phyloP scores from a whole-genome alignment of 371 early-diverging fungal genomes.

The Zopfochytrium polystomum region DNA sequence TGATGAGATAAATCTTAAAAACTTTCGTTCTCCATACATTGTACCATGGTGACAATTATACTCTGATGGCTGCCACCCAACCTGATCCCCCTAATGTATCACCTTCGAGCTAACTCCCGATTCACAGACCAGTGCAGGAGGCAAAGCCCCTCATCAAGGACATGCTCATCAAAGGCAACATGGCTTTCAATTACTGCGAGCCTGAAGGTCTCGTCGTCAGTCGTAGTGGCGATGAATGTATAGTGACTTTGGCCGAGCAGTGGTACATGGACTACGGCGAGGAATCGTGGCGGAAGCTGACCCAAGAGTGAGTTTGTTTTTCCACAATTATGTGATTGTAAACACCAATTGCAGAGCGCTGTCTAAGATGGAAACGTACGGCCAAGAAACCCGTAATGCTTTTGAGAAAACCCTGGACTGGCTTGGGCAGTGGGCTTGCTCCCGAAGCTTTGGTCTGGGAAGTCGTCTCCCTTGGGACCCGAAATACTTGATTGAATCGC shows the following conservation, averaged over 20 bases:
- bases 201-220: constrained; percentile 95
- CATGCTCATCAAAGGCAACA: constrained; percentile 63
- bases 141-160: constrained; percentile 86
- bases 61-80: neutral
- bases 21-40: too few relatives aligned
- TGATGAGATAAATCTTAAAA: too few relatives aligned
- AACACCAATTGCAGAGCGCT: constrained; percentile 48
- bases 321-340: neutral
- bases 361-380: constrained; percentile 78
- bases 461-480: constrained; percentile 97
- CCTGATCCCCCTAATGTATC: too few relatives aligned
- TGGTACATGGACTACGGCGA: constrained; percentile 99
- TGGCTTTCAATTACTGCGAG: constrained; percentile 91
- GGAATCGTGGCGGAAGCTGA: constrained; percentile 80
- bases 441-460: constrained; percentile 97
- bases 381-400: constrained; percentile 83
- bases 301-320: constrained; percentile 57
- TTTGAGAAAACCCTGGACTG: constrained; percentile 91
- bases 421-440: constrained; percentile 99
- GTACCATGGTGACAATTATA: too few relatives aligned
- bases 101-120: constrained; percentile 1
- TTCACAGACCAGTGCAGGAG: constrained; percentile 73
- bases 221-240: constrained; percentile 97
- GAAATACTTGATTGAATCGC: constrained; percentile 95
- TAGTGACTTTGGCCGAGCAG: constrained; percentile 97